Percentiles rank a stretch among this genome's conserved stretches.
These are phyloP conservation scores for Tylopilus balloui DNA, from an alignment of 768 basidiomycete species.

Conservation along the genomic window DNA sequence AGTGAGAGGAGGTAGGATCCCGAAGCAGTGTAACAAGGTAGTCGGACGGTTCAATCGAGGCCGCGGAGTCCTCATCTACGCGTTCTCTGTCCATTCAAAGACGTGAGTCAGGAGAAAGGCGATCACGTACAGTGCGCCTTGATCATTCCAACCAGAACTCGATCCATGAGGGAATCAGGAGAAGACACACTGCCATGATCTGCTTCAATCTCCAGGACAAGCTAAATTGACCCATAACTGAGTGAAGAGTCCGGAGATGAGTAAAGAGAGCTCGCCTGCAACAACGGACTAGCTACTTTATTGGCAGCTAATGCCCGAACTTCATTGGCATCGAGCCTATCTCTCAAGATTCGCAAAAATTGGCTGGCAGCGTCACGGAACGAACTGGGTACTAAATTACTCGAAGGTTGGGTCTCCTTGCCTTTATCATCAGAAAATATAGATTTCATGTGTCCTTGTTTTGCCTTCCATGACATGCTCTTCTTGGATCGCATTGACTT, in stretches of 20 bases:
- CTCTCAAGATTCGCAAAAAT: constrained; percentile 50
- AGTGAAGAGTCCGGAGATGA: constrained; percentile 6
- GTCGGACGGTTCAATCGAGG: constrained; percentile 55
- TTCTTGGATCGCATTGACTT: constrained; percentile 74
- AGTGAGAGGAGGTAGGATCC: constrained; percentile 84
- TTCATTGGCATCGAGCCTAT: constrained; percentile 61
- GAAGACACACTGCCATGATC: constrained; percentile 54
- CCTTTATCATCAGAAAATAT: constrained; percentile 53
- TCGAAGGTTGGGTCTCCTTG: constrained; percentile 30
- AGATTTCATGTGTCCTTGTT: constrained; percentile 77
- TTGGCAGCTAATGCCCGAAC: constrained; percentile 71
- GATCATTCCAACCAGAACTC: constrained; percentile 72
- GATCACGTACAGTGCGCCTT: constrained; percentile 52
- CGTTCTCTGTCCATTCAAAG: constrained; percentile 2
- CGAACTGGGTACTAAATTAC: constrained; percentile 36
- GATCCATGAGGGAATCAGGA: constrained; percentile 75
- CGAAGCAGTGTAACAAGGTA: constrained; percentile 79
- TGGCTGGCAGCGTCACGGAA: constrained; percentile 44
- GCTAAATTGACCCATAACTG: constrained; percentile 38
- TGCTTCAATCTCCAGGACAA: constrained; percentile 80
- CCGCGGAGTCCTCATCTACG: constrained; percentile 38
- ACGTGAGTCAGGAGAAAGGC: neutral
- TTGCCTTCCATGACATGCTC: constrained; percentile 76
- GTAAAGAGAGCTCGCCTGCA: constrained; percentile 49
- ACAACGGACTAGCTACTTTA: constrained; percentile 70